These are phyloP conservation scores for Crepidotus sp. DNA, from an alignment of 1,284 basidiomycete species.

Conservation along the genomic window DNA sequence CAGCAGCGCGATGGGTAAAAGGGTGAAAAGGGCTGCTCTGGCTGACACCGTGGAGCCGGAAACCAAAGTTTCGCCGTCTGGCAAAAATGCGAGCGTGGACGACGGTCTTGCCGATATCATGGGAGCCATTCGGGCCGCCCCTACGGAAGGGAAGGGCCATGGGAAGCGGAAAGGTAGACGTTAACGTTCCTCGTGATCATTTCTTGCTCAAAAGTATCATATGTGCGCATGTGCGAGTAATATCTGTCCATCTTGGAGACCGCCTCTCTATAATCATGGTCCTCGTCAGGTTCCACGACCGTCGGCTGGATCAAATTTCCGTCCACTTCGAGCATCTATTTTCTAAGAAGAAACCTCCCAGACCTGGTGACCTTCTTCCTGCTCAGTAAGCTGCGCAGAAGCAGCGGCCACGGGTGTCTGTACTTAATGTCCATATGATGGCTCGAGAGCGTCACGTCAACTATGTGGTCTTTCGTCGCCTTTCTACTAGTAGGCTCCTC, in stretches of 20 bases:
- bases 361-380: background rate
- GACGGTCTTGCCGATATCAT: slow-evolving; percentile 31
- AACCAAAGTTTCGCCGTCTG: slow-evolving; percentile 15
- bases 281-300: background rate
- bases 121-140: slow-evolving; percentile 37
- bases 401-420: background rate
- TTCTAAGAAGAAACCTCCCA: background rate
- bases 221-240: background rate
- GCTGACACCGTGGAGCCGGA: slow-evolving; percentile 14
- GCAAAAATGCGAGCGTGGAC: slow-evolving; percentile 19
- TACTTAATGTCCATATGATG: background rate
- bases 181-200: slow-evolving; percentile 1
- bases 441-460: background rate
- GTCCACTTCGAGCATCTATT: too few relatives aligned
- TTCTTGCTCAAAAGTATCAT: slow-evolving; percentile 10
- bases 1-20: slow-evolving; percentile 44
- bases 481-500: background rate
- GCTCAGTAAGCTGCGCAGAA: background rate
- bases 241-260: background rate
- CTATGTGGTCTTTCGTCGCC: background rate
- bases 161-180: slow-evolving; percentile 14
- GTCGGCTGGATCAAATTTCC: background rate
- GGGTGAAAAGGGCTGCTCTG: slow-evolving; percentile 44
- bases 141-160: slow-evolving; percentile 25
- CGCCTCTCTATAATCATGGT: background rate